Base-by-base conservation (phyloP, 768 basidiomycete genomes). In the Cystobasidium tubakii region DNA sequence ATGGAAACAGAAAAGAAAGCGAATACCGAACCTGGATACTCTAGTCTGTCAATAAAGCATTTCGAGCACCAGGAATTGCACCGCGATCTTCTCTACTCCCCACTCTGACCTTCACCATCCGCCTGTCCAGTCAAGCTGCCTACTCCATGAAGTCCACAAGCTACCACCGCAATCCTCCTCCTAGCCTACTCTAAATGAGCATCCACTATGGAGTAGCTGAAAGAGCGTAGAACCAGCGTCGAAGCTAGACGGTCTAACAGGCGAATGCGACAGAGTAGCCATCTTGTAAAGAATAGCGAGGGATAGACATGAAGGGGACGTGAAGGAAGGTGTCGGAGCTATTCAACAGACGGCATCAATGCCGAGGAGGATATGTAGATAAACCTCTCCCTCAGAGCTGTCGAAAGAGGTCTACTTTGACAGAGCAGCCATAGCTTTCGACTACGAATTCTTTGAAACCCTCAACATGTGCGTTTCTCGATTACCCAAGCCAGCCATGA, bases 301-400 rank as follows among this genome's bases (percentile, higher is more conserved):
- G 46, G n/a, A 21, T 12, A 50, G 46, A 6, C 46, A 12, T 9
- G 4, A 29, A 60, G 27, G 27, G 57, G 57, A 60, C 57, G 57
- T 60, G 57, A 60, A 29, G 57, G 33, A 29, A 60, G 57, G 57
- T 60, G 57, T 60, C 57, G 57, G 57, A 60, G 57, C 57, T 60
- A 60, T 60, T 60, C 57, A 29, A 29, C 57, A 60, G 57, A 60
- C 29, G 57, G 57, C 57, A 60, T 60, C 57, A 60, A 60, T 60
- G 57, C 57, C 57, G 57, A 60, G 13, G 57, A 60, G 57, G 57
- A 60, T 60, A 29, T 60, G 57, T 6, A 60, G 12, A 34, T 60
- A 31, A 34, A 34, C 57, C 33, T 60, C 57, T 60, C 57, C 33
- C 57, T 34, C 57, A 31, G 29, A 15, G 23, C 3, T 10, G 4